A percentile compares a stretch with the other conserved stretches of the same genome.
These are phyloP conservation scores for Thymus quinquecostatus DNA, from an alignment of 257 asterid species.

Conservation along the genomic window DNA sequence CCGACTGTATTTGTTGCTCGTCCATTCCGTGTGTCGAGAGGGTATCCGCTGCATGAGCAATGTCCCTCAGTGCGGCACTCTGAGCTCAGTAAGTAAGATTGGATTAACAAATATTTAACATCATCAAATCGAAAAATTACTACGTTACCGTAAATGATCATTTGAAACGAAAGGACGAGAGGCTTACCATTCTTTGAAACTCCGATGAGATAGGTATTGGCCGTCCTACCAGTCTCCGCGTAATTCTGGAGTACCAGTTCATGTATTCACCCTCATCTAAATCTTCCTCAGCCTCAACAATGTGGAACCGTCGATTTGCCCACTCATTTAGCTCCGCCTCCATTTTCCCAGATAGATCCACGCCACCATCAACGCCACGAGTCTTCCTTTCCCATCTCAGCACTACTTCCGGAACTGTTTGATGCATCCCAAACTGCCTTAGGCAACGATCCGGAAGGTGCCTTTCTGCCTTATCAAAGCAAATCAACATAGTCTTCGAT, in stretches of 20 bases:
- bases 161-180: conserved; percentile 7
- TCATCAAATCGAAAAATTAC: conserved; percentile 29
- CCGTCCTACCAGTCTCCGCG: conserved; percentile 86
- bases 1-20: conserved; percentile 70
- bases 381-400: conserved; percentile 92
- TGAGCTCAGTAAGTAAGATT: conserved; percentile 32
- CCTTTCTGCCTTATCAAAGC: conserved; percentile 95
- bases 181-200: conserved; percentile 85
- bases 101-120: too few species aligned
- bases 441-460: conserved; percentile 97
- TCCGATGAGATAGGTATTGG: conserved; percentile 88
- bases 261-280: conserved; percentile 80
- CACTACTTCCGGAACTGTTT: conserved; percentile 78
- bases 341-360: conserved; percentile 82
- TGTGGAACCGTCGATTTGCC: conserved; percentile 71
- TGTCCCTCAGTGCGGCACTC: conserved; percentile 82
- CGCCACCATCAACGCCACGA: conserved; percentile 97
- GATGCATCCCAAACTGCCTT: conserved; percentile 91
- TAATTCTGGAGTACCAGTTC: conserved; percentile 77
- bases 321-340: conserved; percentile 87
- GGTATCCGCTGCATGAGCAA: conserved; percentile 72
- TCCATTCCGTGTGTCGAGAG: conserved; percentile 89
- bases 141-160: neutral
- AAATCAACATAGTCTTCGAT: conserved; percentile 92
- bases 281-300: conserved; percentile 88